These are phyloP conservation scores for Erodium trifolium DNA, from an alignment of 441 rosid species.

Conservation along the genomic window DNA sequence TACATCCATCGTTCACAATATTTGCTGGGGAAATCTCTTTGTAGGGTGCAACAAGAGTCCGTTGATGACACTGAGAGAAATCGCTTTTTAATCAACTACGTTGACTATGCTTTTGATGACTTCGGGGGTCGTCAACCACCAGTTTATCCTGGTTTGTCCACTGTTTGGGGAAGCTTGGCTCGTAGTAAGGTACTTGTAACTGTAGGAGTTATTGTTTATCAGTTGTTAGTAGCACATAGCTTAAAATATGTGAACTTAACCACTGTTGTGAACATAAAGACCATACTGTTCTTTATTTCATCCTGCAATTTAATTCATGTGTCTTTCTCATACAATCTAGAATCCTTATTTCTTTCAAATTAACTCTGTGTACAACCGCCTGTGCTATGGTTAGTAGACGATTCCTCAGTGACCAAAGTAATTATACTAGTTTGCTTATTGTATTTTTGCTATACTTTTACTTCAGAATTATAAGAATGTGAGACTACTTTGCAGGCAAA, in stretches of 20 bases:
- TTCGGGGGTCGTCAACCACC: constrained; percentile 99
- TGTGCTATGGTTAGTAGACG: constrained; percentile 1
- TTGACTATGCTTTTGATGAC: constrained; percentile 97
- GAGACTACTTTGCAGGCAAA: constrained; percentile 64
- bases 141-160: constrained; percentile 95
- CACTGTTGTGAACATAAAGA: neutral
- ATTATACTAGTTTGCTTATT: neutral
- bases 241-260: neutral
- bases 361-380: neutral
- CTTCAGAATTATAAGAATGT: constrained; percentile 5
- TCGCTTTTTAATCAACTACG: constrained; percentile 86
- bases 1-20: neutral
- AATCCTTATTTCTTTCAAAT: neutral
- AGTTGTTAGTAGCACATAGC: constrained; percentile 4
- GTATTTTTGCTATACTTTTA: constrained; percentile 5
- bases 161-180: constrained; percentile 99
- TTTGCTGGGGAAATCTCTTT: constrained; percentile 16
- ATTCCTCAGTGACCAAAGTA: constrained; percentile 1
- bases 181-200: constrained; percentile 76
- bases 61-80: constrained; percentile 96
- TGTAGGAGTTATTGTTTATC: neutral
- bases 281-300: neutral
- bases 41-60: constrained; percentile 97
- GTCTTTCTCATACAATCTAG: neutral
- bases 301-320: neutral